Base-by-base conservation (phyloP, 2,329 filamentous ascomycete species). In the Trichoderma hamatum region DNA sequence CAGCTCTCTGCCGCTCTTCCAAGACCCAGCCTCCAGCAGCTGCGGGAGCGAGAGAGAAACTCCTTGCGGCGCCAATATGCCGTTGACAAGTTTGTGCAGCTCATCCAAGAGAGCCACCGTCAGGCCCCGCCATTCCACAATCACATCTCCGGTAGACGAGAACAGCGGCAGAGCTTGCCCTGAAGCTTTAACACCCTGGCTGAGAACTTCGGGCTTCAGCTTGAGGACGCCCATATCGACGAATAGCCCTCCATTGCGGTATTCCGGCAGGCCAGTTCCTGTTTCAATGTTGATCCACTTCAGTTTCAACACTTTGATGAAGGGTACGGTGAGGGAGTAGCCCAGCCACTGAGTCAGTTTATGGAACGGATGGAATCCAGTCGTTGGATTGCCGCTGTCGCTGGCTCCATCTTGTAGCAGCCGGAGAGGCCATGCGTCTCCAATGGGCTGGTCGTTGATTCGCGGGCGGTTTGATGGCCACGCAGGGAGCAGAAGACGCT, bases 1-100 rank as follows among this genome's bases (percentile, higher is more conserved):
- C 74, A 95, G 84, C 81, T 95, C 92, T 78, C 92, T 86, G 67
- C 92, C 92, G 73, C 90, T 91, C 71, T 87, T 87, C 85, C 85
- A 87, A 1, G 82, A 83, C 0, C 85, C 85, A 5, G 84, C 84
- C 68, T 87, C 85, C 1, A 87, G 72, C 72, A 86, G 76, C 74
- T 87, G 85, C 0, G 84, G 80, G 76, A 87, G 78, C 51, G 74
- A 82, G 64, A 87, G 65, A 36, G 76, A 70, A 5, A 80, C 73
- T 1, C 79, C 77, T 68, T 80, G 71, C 14, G 78, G 67, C 7
- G 75, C 75, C 60, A 82, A 78, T 3, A 73, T 72, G 13, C 74
- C 70, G 5, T 82, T 78, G 24, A 87, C 80, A 46, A 82, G 80
- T 16, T 70, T 72, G 62, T 83, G 81, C 24, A 89, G 74, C 34